phyloP scores from a whole-genome alignment of 768 basidiomycete species.

The Serendipita sp. region DNA sequence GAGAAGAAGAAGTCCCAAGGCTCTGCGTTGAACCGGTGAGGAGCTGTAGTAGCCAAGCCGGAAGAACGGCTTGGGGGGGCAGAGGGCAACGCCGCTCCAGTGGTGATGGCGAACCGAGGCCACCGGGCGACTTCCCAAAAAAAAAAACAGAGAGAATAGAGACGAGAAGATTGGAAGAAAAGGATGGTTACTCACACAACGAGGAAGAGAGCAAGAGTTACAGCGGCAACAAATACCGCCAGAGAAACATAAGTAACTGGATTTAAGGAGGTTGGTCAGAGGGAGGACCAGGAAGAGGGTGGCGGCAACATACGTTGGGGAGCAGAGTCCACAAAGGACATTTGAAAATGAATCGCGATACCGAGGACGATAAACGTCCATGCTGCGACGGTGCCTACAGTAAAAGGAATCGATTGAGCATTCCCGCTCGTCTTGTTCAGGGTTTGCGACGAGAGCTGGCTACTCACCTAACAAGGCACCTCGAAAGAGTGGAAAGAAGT shows the following conservation, averaged over 20 bases:
- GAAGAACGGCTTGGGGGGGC: too few relatives aligned
- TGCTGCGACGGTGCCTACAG: conserved; percentile 2
- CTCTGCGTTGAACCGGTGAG: too few relatives aligned
- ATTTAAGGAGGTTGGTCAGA: not conserved
- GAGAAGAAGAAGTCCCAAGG: too few relatives aligned
- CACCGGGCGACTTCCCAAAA: too few relatives aligned
- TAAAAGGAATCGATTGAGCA: not conserved
- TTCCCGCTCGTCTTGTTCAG: not conserved
- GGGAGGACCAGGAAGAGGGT: not conserved
- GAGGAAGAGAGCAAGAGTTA: not conserved
- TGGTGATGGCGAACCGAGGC: too few relatives aligned
- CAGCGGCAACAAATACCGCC: not conserved
- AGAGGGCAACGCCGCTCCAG: too few relatives aligned
- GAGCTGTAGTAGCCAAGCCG: too few relatives aligned
- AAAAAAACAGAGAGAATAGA: too few relatives aligned
- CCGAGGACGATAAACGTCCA: conserved; percentile 4
- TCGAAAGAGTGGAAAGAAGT: conserved; percentile 5
- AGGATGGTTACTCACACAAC: not conserved
- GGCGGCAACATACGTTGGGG: not conserved
- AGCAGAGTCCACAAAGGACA: conserved; percentile 5
- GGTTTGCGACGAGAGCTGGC: not conserved
- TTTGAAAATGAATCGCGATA: conserved; percentile 4
- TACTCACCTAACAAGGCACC: not conserved
- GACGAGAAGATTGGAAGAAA: not conserved
- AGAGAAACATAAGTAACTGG: conserved; percentile 5